Evolutionary conservation across 768 basidiomycete genomes (phyloP).

Genomic region (Amanita rimosa): DNA sequence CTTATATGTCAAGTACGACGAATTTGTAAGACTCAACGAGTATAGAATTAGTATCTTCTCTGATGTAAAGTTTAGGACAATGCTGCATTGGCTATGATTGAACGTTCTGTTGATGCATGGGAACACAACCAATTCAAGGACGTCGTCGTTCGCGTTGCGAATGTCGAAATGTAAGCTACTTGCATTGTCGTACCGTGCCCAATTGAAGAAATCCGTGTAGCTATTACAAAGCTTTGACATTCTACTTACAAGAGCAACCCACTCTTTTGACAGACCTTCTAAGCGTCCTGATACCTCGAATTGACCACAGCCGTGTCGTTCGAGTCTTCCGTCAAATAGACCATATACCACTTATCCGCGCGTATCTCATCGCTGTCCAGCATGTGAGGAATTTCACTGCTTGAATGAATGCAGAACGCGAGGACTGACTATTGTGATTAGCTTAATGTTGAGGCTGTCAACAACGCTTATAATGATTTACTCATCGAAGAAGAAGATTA

Average conservation of each 20-base stretch:
- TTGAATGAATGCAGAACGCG: background rate
- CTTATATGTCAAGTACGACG: constrained; percentile 97
- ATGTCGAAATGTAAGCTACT: constrained; percentile 79
- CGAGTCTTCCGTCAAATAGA: constrained; percentile 92
- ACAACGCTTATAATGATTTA: constrained; percentile 97
- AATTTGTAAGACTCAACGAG: constrained; percentile 48
- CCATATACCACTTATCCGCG: constrained; percentile 90
- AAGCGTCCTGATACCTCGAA: constrained; percentile 83
- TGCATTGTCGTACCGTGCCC: background rate
- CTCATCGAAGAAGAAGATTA: constrained; percentile 99
- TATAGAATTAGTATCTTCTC: background rate
- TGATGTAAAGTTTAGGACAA: constrained; percentile 54
- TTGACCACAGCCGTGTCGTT: constrained; percentile 93
- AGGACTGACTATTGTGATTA: constrained; percentile 17
- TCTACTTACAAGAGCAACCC: constrained; percentile 93
- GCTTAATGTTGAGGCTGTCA: constrained; percentile 94
- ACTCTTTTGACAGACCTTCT: constrained; percentile 88
- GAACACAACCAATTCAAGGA: constrained; percentile 99
- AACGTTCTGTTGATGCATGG: constrained; percentile 97
- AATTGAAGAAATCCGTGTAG: constrained; percentile 24
- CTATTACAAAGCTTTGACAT: constrained; percentile 91
- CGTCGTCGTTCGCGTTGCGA: constrained; percentile 90
- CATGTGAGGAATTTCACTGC: constrained; percentile 41
- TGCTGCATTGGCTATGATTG: constrained; percentile 97
- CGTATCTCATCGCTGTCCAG: constrained; percentile 96